Evolutionary conservation across 331 rosid species (phyloP).

Genomic region (Prunus yedoensis): DNA sequence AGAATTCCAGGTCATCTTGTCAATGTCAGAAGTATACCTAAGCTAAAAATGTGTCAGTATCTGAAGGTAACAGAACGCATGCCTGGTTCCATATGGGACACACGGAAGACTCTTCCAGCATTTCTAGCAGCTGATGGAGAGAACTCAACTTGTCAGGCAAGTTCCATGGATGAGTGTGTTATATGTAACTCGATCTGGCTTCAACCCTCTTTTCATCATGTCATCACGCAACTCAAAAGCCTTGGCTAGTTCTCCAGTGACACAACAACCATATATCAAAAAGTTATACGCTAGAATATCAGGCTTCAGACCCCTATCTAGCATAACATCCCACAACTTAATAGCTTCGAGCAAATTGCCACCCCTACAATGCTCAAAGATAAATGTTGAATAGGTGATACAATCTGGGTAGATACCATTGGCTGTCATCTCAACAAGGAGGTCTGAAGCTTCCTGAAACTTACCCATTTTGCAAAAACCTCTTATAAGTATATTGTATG

Average conservation of each 20-base stretch:
- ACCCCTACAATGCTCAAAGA: conserved; percentile 66
- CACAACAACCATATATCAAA: conserved; percentile 81
- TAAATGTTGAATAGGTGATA: conserved; percentile 80
- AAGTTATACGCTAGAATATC: conserved; percentile 69
- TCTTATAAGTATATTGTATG: conserved; percentile 78
- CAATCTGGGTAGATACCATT: conserved; percentile 74
- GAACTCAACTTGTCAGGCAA: conserved; percentile 24
- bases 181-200: conserved; percentile 40
- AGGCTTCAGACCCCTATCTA: conserved; percentile 70
- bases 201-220: conserved; percentile 67
- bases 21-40: not conserved
- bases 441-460: conserved; percentile 63
- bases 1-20: not conserved
- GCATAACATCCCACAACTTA: conserved; percentile 72
- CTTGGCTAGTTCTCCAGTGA: conserved; percentile 64
- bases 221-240: conserved; percentile 81
- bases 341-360: conserved; percentile 68
- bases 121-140: not conserved
- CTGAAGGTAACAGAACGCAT: not conserved
- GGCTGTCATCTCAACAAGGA: conserved; percentile 62
- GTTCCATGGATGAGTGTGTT: conserved; percentile 31
- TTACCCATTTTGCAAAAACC: conserved; percentile 81
- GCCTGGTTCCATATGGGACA: not conserved
- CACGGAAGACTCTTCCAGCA: not conserved
- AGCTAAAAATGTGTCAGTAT: not conserved